Evolutionary conservation across 108 stramenopile species (phyloP).

Genomic region (Epipyxis sp.): DNA sequence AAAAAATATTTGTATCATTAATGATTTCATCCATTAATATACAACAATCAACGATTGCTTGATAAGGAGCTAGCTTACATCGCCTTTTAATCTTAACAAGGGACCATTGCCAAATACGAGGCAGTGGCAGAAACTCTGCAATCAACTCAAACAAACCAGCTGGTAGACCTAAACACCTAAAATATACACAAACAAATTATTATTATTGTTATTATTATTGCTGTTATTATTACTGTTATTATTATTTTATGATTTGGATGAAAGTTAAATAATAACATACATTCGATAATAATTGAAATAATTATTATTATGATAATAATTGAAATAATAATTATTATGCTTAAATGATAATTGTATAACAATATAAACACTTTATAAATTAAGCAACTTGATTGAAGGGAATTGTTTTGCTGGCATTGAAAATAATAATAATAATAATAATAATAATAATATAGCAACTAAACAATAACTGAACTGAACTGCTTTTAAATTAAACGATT

Average conservation of each 20-base stretch:
- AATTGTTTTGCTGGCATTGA: too few relatives aligned
- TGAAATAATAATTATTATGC: too few relatives aligned
- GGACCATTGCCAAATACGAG: slow-evolving; percentile 47
- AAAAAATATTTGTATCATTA: slow-evolving; percentile 39
- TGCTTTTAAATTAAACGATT: too few relatives aligned
- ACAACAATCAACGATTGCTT: slow-evolving; percentile 44
- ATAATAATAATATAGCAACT: too few relatives aligned
- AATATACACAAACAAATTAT: too few relatives aligned
- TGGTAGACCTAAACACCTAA: slow-evolving; percentile 18
- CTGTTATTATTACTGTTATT: background rate
- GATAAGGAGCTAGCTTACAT: slow-evolving; percentile 47
- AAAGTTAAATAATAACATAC: background rate
- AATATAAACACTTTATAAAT: too few relatives aligned
- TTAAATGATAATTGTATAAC: too few relatives aligned
- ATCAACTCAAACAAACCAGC: slow-evolving; percentile 15
- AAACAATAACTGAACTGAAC: too few relatives aligned
- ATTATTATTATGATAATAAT: too few relatives aligned
- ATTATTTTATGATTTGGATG: background rate
- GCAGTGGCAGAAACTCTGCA: slow-evolving; percentile 43
- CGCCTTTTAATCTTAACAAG: slow-evolving; percentile 40
- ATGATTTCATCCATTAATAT: slow-evolving; percentile 50
- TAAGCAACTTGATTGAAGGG: too few relatives aligned
- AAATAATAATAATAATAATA: too few relatives aligned
- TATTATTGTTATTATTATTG: background rate
- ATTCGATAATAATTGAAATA: background rate